Base-by-base conservation (phyloP, 2,329 filamentous ascomycete genomes). In the Fusarium sp. region DNA sequence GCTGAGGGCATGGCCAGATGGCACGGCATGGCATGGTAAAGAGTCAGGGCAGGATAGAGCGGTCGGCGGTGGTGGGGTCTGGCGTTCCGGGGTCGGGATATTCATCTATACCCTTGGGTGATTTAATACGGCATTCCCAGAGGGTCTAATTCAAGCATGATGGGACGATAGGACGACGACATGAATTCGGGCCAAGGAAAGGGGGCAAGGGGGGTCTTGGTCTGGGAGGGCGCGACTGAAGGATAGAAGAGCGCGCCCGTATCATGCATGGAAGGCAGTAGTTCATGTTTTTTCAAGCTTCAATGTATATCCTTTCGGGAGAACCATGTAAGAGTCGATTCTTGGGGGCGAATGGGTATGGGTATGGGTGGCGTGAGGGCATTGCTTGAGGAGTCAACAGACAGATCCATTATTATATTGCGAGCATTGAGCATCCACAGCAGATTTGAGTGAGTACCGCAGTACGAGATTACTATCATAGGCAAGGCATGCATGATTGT, bases 151-250 rank as follows among this genome's bases (percentile, higher is more conserved):
- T 75, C 69, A 71, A 73, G 72, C 72, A 80, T 76, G 79, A 80
- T 70, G 72, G 79, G 72, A 82, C 65, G 80, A 81, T 65, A 74
- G 78, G 76, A 82, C 74, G 79, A 81, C 72, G 76, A 76, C 68
- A 82, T 74, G 80, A 82, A 66, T 72, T 71, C 74, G 71, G 62
- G 73, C 58, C 61, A 63, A 47, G 71, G 56, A 45, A 66, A 27
- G 65, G 57, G 37, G 35, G 35, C 11, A 37, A 54, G 32, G 37
- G 50, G 47, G 40, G 57, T 37, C 38, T 45, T 47, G 33, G 52
- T 22, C 56, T 63, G 62, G 58, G 30, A 33, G 59, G 56, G 62
- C 22, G 27, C 17, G 45, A 47, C 14, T 57, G 60, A 33, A 33
- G 56, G 63, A 61, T 50, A 58, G 50, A 52, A 45, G 50, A 63